Percentiles rank a stretch among this genome's conserved stretches.
phyloP scores from a whole-genome alignment of 2,329 filamentous ascomycete genomes.

The Alternaria novae-zelandiae region DNA sequence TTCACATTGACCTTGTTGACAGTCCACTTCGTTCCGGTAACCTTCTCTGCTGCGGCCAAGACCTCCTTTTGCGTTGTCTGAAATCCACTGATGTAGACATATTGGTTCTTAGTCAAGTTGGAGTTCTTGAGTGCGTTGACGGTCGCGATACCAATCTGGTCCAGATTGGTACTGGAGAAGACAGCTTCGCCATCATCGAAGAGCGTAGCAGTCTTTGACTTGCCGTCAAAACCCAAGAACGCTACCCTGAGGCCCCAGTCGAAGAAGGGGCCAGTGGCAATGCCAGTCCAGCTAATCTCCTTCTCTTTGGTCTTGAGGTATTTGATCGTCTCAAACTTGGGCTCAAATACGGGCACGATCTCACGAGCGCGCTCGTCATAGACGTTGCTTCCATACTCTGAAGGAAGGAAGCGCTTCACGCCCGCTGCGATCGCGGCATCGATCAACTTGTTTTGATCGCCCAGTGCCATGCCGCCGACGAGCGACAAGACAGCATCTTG shows the following conservation, averaged over 20 bases:
- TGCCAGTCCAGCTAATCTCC: slow-evolving; percentile 63
- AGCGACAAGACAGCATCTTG: slow-evolving; percentile 64
- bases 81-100: slow-evolving; percentile 65
- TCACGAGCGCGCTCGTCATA: slow-evolving; percentile 42
- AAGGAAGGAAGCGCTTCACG: slow-evolving; percentile 67
- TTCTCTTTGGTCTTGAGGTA: slow-evolving; percentile 58
- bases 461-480: slow-evolving; percentile 51
- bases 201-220: slow-evolving; percentile 59
- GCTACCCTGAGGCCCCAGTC: slow-evolving; percentile 62
- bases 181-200: slow-evolving; percentile 63
- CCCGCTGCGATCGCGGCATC: slow-evolving; percentile 66
- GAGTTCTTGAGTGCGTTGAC: slow-evolving; percentile 58
- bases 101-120: slow-evolving; percentile 63
- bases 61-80: slow-evolving; percentile 65
- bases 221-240: slow-evolving; percentile 60
- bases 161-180: slow-evolving; percentile 60
- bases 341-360: slow-evolving; percentile 59
- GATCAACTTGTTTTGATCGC: slow-evolving; percentile 59
- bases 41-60: slow-evolving; percentile 59
- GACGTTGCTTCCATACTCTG: slow-evolving; percentile 61
- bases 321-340: slow-evolving; percentile 58
- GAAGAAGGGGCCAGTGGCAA: slow-evolving; percentile 60
- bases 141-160: slow-evolving; percentile 60
- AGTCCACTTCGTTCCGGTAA: slow-evolving; percentile 59
- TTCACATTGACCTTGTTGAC: slow-evolving; percentile 51